Evolutionary conservation across 331 rosid species (phyloP).

Genomic region (Acacia pycnantha): DNA sequence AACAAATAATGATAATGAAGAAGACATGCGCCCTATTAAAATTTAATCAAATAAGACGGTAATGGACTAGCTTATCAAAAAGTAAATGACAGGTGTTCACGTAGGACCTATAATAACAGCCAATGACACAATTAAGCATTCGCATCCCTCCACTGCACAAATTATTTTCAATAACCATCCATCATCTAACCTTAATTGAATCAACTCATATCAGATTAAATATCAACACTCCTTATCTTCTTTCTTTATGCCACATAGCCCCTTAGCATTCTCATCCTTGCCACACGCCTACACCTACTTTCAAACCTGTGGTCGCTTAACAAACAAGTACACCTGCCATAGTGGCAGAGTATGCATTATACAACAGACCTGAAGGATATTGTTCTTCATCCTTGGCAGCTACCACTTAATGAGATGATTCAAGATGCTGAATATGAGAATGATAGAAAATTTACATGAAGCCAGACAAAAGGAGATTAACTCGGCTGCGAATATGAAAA

Average conservation of each 20-base stretch:
- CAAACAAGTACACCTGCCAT: background rate
- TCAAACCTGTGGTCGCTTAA: background rate
- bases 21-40: background rate
- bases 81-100: background rate
- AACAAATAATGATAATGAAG: background rate
- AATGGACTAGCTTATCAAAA: background rate
- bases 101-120: background rate
- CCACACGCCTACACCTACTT: background rate
- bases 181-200: background rate
- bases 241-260: background rate
- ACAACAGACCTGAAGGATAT: background rate
- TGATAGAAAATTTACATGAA: slow-evolving; percentile 19
- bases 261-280: background rate
- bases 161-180: background rate
- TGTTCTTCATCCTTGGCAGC: background rate
- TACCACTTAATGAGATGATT: background rate
- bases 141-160: background rate
- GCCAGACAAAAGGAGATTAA: background rate
- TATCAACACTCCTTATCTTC: background rate
- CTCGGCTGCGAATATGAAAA: background rate
- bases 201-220: background rate
- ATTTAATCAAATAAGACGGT: background rate
- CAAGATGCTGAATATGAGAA: background rate
- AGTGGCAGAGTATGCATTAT: background rate
- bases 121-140: background rate